Evolutionary conservation across 306 rosid species (phyloP).

Genomic region (Medicago lupulina): DNA sequence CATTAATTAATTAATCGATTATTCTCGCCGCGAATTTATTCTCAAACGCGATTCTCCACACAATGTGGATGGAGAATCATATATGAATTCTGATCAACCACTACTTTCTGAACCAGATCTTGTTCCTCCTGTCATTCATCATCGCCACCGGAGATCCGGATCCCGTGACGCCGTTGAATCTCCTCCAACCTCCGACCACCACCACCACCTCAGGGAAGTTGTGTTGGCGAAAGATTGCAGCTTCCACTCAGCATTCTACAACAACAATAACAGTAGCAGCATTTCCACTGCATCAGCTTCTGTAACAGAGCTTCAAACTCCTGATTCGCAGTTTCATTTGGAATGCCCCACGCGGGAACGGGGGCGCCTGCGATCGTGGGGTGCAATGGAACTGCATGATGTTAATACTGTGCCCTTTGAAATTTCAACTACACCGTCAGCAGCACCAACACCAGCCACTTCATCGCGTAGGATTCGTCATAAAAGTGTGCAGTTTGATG

Average conservation of each 20-base stretch:
- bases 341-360: conserved; percentile 66
- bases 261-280: background rate
- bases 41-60: conserved; percentile 42
- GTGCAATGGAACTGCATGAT: conserved; percentile 77
- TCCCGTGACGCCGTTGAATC: background rate
- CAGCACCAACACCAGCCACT: conserved; percentile 18
- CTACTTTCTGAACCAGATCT: conserved; percentile 58
- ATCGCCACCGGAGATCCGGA: conserved; percentile 43
- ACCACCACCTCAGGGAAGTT: no score
- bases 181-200: background rate
- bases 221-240: conserved; percentile 42
- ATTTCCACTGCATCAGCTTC: background rate
- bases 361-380: conserved; percentile 58
- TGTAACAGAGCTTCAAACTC: conserved; percentile 38
- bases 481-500: conserved; percentile 73
- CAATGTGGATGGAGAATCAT: conserved; percentile 53
- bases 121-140: conserved; percentile 44
- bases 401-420: conserved; percentile 53
- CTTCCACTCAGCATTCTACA: conserved; percentile 41
- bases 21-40: background rate
- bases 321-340: conserved; percentile 55
- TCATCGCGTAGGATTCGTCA: conserved; percentile 59
- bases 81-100: conserved; percentile 70
- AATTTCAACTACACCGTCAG: conserved; percentile 51
- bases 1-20: background rate